Percentiles rank a stretch among this genome's conserved stretches.
Conservation (phyloP, 306 rosid species). For the Pterocarpus macrocarpus region DNA sequence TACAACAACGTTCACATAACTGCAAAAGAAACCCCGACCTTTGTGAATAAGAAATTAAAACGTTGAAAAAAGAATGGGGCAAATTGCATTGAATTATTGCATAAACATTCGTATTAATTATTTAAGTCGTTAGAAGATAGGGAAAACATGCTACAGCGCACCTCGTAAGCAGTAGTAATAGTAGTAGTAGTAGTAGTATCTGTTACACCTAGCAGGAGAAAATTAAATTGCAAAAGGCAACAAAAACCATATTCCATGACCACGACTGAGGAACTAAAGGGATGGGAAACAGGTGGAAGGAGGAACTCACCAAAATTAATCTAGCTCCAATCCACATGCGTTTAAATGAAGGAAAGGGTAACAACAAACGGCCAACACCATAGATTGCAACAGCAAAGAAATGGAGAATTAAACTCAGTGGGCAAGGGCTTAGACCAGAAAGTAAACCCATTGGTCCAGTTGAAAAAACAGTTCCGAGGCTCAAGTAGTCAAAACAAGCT, state of each 20-base stretch:
- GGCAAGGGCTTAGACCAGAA: constrained; percentile 71
- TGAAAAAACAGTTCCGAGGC: constrained; percentile 64
- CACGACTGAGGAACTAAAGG: neutral
- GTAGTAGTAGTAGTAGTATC: neutral
- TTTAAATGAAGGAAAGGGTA: constrained; percentile 71
- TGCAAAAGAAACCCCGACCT: neutral
- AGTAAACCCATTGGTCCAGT: constrained; percentile 66
- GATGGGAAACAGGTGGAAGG: neutral
- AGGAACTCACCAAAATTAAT: constrained; percentile 63
- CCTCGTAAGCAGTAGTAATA: neutral
- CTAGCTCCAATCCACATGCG: constrained; percentile 68
- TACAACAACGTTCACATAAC: neutral
- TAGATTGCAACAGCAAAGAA: constrained; percentile 75
- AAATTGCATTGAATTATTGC: neutral
- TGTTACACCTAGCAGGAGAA: neutral
- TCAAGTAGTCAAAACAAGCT: constrained; percentile 69
- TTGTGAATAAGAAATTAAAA: neutral
- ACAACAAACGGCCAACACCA: constrained; percentile 69
- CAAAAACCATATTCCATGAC: neutral
- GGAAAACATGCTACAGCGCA: neutral
- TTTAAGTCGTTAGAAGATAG: neutral
- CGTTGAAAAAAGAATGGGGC: neutral
- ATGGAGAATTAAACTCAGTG: constrained; percentile 68
- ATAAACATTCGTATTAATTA: neutral
- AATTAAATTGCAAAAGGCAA: neutral